Base-by-base conservation (phyloP, 345 rosid genomes). In the Aegle marmelos region DNA sequence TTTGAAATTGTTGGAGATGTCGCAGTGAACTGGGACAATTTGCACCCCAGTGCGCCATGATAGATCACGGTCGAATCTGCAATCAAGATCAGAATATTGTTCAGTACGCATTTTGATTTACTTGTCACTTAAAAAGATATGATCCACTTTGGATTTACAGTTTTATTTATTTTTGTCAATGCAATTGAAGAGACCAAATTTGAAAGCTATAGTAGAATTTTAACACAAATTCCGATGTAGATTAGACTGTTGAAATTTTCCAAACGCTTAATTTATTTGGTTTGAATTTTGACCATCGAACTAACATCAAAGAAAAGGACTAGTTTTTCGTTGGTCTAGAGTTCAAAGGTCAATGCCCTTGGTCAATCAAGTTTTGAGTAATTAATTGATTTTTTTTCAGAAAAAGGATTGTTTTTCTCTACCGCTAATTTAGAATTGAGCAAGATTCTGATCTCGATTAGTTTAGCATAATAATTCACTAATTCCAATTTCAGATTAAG, bases 1-100 rank as follows among this genome's bases (percentile, higher is more conserved):
- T 8, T 79, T 79, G 79, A 95, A 95, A 66, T 87, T 83, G 86
- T 86, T 86, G 7, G 94, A 80, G 92, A 95, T 93, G 39, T 85
- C n/a, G 75, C 93, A 90, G 68, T 85, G 83, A 57, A 95, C 85
- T 1, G 98, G 98, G 66, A 91, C 77, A 70, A 85, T 78, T 37
- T 83, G 79, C 33, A 91, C 87, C 34, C 97, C 91, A 6, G 98
- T 95, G 19, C 98, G 85, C 98, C 98, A 95, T 28, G 93, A 82
- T 73, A 95, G 79, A 84, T 95, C 98, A 50, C 98, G 82, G 59
- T 81, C 87, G 78, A 93, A 92, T 85, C 98, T 94, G 96, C 36
- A 79, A 65, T 11, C 31, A 22, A 53, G 57, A 53, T 53, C 5
- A 53, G 14, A 45, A 45, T 45, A 13, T 45, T 45, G 50, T 45